phyloP scores from a whole-genome alignment of 2,329 filamentous ascomycete genomes.

The Pseudopyricularia javanii region DNA sequence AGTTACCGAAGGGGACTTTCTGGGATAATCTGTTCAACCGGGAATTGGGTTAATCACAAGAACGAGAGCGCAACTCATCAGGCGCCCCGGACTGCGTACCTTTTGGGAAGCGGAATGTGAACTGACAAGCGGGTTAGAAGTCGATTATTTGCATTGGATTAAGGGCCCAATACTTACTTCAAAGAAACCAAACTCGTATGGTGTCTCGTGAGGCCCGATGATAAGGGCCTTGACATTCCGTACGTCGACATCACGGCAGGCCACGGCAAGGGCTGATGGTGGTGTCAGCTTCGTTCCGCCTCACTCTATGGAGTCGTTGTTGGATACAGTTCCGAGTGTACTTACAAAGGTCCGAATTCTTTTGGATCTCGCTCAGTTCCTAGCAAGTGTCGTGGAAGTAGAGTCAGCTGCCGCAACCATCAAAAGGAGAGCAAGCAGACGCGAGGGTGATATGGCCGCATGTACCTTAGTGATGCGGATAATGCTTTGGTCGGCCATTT shows the following conservation, averaged over 20 bases:
- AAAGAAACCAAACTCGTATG: slow-evolving; percentile 96
- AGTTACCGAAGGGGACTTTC: slow-evolving; percentile 47
- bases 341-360: slow-evolving; percentile 72
- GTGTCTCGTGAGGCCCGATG: slow-evolving; percentile 84
- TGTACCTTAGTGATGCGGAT: slow-evolving; percentile 74
- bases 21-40: slow-evolving; percentile 62
- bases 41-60: neutral
- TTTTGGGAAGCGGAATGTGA: slow-evolving; percentile 63
- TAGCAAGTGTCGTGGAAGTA: slow-evolving; percentile 18
- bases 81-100: slow-evolving; percentile 30
- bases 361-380: slow-evolving; percentile 81
- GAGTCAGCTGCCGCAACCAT: neutral
- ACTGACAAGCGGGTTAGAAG: slow-evolving; percentile 31
- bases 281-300: neutral
- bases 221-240: slow-evolving; percentile 79
- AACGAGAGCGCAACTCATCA: neutral
- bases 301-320: too few species aligned
- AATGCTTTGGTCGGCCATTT: slow-evolving; percentile 74
- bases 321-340: neutral
- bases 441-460: slow-evolving; percentile 10
- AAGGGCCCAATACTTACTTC: slow-evolving; percentile 48
- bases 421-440: neutral
- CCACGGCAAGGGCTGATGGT: slow-evolving; percentile 64
- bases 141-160: neutral
- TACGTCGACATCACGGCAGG: slow-evolving; percentile 78